Base-by-base conservation (phyloP, 73 alveolate genomes). In the Halteria grandinella region DNA sequence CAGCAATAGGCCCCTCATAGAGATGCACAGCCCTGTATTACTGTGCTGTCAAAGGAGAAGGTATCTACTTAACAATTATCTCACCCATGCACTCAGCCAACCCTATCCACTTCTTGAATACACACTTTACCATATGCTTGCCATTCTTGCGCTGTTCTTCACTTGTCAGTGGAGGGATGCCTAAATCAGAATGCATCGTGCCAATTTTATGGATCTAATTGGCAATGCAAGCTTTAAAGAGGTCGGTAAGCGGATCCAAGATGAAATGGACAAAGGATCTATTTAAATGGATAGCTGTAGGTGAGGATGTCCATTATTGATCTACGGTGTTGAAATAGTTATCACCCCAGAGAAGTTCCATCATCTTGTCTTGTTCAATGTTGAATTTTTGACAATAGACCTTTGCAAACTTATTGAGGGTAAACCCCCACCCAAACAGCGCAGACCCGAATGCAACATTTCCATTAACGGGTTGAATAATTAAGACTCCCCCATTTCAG, bases 401-500 rank as follows among this genome's bases (percentile, higher is more conserved):
- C 66, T 75, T 69, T 24, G 99, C 97, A 69, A 95, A 93, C n/a
- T 75, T 88, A 37, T 52, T 84, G 10, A 93, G 31, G 24, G 98
- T 88, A 87, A 95, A 95, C 24, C 94, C 99, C 98, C 98, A 95
- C 21, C 98, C 97, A 52, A 82, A 87, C 54, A 70, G 84, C 34
- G 98, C 99, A 39, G 97, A 70, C 31, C 98, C 98, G 55, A 94
- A 95, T 32, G 98, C 93, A 8, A 94, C 98, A 51, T 83, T 92
- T 20, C 98, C 98, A 43, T 79, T 60, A 49, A 66, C 76, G 98
- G 98, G 81, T 86, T 83, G 12, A 92, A 78, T 49, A 43, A 45
- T 17, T 40, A 29, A 15, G 69, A 70, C 43, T 75, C 77, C 4
- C 90, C 90, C 83, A 90, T 76, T 48, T 79, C 88, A 18, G 69